Evolutionary conservation across 192 early-diverging fungal genomes (phyloP).

Genomic region (Backusella circina): DNA sequence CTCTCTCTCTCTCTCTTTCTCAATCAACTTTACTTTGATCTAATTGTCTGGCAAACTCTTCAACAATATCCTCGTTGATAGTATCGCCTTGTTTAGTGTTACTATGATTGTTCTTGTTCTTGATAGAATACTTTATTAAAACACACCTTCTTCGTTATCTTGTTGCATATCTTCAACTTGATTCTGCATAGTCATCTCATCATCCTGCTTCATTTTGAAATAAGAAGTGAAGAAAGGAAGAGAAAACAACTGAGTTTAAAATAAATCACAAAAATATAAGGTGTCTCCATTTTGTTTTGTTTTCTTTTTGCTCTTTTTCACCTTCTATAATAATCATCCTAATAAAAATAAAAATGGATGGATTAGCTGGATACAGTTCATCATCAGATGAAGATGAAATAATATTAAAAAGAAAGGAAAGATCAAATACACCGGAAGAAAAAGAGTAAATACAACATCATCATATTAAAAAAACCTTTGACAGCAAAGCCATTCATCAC

Average conservation of each 20-base stretch:
- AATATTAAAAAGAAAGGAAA: not conserved
- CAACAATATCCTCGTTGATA: not conserved
- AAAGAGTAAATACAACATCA: not conserved
- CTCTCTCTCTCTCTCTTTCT: too few species aligned
- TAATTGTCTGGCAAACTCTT: constrained; percentile 6
- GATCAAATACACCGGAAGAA: not conserved
- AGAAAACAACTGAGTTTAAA: not conserved
- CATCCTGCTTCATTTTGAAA: not conserved
- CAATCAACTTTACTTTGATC: not conserved
- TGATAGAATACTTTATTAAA: not conserved
- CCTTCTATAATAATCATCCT: not conserved
- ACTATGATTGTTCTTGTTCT: not conserved
- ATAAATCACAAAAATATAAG: not conserved
- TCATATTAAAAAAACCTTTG: not conserved
- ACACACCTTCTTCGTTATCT: not conserved
- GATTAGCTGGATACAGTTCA: not conserved
- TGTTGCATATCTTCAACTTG: not conserved
- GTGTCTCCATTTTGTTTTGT: not conserved
- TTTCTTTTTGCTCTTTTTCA: not conserved
- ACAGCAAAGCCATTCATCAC: too few species aligned
- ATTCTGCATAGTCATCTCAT: not conserved
- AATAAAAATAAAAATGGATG: too few species aligned
- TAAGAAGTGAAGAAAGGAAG: not conserved
- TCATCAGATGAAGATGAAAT: not conserved
- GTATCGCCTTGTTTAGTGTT: not conserved